These are phyloP conservation scores for Microstroma glucosiphilum DNA, from an alignment of 1,284 basidiomycete species.

Conservation along the genomic window DNA sequence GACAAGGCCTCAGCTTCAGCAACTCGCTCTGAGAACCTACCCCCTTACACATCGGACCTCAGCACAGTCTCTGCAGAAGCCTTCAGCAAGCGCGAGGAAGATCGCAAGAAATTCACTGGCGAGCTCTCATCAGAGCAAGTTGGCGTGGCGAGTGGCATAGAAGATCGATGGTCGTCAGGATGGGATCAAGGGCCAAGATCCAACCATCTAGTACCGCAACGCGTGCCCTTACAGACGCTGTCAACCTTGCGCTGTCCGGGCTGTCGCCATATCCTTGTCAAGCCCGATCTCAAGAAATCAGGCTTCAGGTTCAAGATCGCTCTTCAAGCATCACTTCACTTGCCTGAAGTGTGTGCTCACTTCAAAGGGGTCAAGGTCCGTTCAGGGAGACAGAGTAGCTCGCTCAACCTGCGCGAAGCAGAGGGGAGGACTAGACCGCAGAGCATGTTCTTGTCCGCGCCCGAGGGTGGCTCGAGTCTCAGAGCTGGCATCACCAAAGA, in stretches of 20 bases:
- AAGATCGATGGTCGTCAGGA: constrained; percentile 71
- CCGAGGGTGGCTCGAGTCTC: background rate
- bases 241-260: constrained; percentile 87
- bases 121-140: constrained; percentile 28
- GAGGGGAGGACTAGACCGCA: constrained; percentile 1
- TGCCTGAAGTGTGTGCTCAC: constrained; percentile 68
- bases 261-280: constrained; percentile 93
- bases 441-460: background rate
- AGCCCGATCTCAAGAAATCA: constrained; percentile 92
- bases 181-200: constrained; percentile 57
- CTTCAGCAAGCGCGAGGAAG: background rate
- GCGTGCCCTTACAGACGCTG: constrained; percentile 86
- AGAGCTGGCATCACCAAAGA: background rate
- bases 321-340: constrained; percentile 84
- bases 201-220: constrained; percentile 71
- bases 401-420: background rate
- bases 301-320: constrained; percentile 94
- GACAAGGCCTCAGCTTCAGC: background rate
- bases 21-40: constrained; percentile 4
- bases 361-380: constrained; percentile 7
- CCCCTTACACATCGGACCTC: background rate
- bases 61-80: no score
- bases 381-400: background rate
- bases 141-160: constrained; percentile 59
- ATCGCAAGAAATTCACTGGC: constrained; percentile 17